Evolutionary conservation across 192 early-diverging fungal species (phyloP).

Genomic region (Phlyctochytrium arcticum): DNA sequence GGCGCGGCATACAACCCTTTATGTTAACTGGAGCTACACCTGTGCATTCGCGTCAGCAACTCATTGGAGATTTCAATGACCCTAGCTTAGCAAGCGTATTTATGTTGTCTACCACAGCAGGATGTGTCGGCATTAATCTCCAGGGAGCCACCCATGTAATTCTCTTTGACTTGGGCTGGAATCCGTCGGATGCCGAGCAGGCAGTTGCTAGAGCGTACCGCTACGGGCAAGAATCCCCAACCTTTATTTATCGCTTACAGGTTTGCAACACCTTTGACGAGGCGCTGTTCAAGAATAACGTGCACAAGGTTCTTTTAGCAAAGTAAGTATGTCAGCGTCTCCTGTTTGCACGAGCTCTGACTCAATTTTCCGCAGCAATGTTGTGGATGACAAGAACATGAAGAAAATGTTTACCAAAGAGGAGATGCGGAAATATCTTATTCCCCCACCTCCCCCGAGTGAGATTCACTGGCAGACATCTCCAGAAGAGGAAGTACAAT

Average conservation of each 20-base stretch:
- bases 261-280: slow-evolving; percentile 40
- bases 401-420: slow-evolving; percentile 39
- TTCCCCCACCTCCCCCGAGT: slow-evolving; percentile 36
- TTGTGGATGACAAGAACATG: slow-evolving; percentile 60
- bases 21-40: not conserved
- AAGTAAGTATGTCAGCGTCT: slow-evolving; percentile 25
- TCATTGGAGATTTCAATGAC: slow-evolving; percentile 10
- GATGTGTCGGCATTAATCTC: slow-evolving; percentile 61
- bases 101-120: slow-evolving; percentile 27
- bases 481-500: not conserved
- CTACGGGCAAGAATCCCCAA: slow-evolving; percentile 40
- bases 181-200: slow-evolving; percentile 37
- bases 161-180: slow-evolving; percentile 62
- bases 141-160: slow-evolving; percentile 54
- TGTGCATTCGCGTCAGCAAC: slow-evolving; percentile 1
- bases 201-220: slow-evolving; percentile 58
- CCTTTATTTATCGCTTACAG: slow-evolving; percentile 46
- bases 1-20: not conserved
- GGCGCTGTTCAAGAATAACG: slow-evolving; percentile 58
- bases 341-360: not conserved
- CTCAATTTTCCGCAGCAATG: slow-evolving; percentile 24
- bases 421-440: slow-evolving; percentile 51
- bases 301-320: slow-evolving; percentile 69
- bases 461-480: slow-evolving; percentile 7
- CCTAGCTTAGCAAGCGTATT: not conserved